phyloP scores from a whole-genome alignment of 352 stramenopile species.

The Plasmopara viticola region DNA sequence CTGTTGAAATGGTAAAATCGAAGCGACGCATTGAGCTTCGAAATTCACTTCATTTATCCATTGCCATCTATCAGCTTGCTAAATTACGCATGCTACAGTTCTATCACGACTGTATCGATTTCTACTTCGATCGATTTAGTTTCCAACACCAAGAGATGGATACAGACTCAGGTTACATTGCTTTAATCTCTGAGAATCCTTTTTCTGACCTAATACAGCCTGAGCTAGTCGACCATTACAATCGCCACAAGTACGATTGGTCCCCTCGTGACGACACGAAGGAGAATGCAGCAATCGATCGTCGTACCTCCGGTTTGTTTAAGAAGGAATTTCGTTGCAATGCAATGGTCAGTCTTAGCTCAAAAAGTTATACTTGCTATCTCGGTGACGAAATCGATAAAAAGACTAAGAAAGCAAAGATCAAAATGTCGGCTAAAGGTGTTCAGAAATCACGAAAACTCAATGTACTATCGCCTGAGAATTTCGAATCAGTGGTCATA shows the following conservation, averaged over 20 bases:
- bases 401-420: neutral
- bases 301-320: neutral
- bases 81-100: neutral
- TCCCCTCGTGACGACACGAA: neutral
- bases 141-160: neutral
- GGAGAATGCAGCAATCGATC: neutral
- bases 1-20: neutral
- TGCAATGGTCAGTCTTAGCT: neutral
- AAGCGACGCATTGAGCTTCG: neutral
- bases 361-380: neutral
- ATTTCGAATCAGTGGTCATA: neutral
- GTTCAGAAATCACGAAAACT: neutral
- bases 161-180: neutral
- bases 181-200: neutral
- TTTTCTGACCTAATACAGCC: neutral
- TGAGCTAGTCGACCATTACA: neutral
- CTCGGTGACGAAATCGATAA: neutral
- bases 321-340: neutral
- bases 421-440: neutral
- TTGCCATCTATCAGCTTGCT: neutral
- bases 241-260: neutral
- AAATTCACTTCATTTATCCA: neutral
- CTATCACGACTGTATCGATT: neutral
- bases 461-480: neutral
- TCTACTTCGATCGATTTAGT: neutral